These are phyloP conservation scores for Aspergillus ibericus DNA, from an alignment of 2,329 filamentous ascomycete species.

Conservation along the genomic window DNA sequence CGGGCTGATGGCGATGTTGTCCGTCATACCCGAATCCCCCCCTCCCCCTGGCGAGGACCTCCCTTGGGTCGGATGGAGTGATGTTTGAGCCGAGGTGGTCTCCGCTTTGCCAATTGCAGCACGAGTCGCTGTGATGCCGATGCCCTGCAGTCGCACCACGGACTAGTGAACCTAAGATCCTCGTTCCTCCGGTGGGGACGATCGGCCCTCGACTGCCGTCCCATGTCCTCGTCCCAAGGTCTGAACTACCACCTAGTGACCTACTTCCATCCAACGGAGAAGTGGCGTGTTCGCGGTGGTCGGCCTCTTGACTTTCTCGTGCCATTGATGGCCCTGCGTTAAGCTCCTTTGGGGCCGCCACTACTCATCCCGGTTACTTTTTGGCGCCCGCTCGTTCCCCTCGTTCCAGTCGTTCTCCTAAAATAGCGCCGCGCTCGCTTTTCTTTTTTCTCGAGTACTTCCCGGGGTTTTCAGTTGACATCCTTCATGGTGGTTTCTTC, in stretches of 20 bases:
- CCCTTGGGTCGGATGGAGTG: neutral
- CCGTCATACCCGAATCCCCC: neutral
- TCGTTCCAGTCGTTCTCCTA: slow-evolving; percentile 14
- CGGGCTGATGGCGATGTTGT: neutral
- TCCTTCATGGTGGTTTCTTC: neutral
- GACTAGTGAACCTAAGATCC: slow-evolving; percentile 21
- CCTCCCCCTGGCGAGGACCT: neutral
- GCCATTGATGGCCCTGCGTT: slow-evolving; percentile 12
- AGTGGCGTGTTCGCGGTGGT: slow-evolving; percentile 17
- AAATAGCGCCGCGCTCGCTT: slow-evolving; percentile 18
- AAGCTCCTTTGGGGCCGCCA: slow-evolving; percentile 10
- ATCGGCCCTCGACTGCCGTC: slow-evolving; percentile 27
- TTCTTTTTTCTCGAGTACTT: slow-evolving; percentile 9
- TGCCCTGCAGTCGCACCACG: slow-evolving; percentile 12
- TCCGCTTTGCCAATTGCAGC: slow-evolving; percentile 11
- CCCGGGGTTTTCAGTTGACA: slow-evolving; percentile 2
- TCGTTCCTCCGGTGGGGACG: slow-evolving; percentile 26
- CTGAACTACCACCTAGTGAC: slow-evolving; percentile 12
- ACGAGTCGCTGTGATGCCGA: slow-evolving; percentile 17
- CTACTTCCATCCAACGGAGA: slow-evolving; percentile 13
- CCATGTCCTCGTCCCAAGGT: slow-evolving; percentile 14
- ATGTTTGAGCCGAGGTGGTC: slow-evolving; percentile 12
- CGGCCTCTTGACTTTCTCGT: neutral
- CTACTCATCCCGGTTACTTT: slow-evolving; percentile 1
- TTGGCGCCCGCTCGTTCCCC: slow-evolving; percentile 11